Percentiles rank a stretch among this genome's conserved stretches.
These are phyloP conservation scores for Xylaria bambusicola DNA, from an alignment of 495 filamentous ascomycete genomes.

Conservation along the genomic window DNA sequence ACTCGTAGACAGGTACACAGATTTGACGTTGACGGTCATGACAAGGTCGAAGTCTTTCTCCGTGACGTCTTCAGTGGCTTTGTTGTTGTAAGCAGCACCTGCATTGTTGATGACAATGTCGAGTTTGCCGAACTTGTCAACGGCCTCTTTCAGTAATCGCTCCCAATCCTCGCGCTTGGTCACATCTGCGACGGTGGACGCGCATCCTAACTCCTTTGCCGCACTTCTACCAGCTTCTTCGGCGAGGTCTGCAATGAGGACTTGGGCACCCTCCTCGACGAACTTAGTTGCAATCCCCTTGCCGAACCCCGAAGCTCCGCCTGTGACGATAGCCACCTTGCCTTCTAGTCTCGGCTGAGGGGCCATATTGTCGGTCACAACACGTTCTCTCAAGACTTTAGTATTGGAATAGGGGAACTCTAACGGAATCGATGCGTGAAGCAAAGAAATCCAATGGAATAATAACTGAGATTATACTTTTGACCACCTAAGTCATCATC, in stretches of 20 bases:
- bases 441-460: too few species aligned
- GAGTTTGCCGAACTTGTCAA: slow-evolving; percentile 52
- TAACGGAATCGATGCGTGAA: too few species aligned
- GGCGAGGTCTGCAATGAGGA: slow-evolving; percentile 63
- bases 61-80: slow-evolving; percentile 39
- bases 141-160: slow-evolving; percentile 44
- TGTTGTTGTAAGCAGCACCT: slow-evolving; percentile 69
- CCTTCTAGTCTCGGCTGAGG: slow-evolving; percentile 37
- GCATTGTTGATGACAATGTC: slow-evolving; percentile 72
- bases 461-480: too few species aligned
- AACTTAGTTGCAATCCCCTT: slow-evolving; percentile 58
- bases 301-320: slow-evolving; percentile 63
- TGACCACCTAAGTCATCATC: too few species aligned
- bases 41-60: not conserved
- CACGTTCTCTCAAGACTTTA: too few species aligned
- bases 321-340: slow-evolving; percentile 54
- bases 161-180: slow-evolving; percentile 55
- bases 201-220: slow-evolving; percentile 39
- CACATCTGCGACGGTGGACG: slow-evolving; percentile 55
- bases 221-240: slow-evolving; percentile 51
- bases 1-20: slow-evolving; percentile 57
- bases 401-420: too few species aligned
- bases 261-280: slow-evolving; percentile 58
- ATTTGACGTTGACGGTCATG: slow-evolving; percentile 66
- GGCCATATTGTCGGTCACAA: slow-evolving; percentile 19